A percentile compares a stretch with the other conserved stretches of the same genome.
phyloP scores from a whole-genome alignment of 768 basidiomycete genomes.

The Fibroporia radiculosa region DNA sequence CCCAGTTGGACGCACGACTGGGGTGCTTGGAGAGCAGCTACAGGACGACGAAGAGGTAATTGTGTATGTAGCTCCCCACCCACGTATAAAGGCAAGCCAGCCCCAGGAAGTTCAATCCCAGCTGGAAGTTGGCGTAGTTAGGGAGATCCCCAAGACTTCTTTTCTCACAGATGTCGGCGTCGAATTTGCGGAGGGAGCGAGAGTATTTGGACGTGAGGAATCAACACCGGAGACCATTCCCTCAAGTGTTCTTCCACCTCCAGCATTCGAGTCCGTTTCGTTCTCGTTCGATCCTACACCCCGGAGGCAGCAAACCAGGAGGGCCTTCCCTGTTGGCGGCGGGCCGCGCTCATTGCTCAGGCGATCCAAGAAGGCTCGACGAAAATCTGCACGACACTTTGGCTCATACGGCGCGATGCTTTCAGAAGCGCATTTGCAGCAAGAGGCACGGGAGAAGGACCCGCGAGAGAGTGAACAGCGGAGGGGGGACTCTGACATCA shows the following conservation, averaged over 20 bases:
- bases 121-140: not conserved
- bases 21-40: constrained; percentile 11
- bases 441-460: constrained; percentile 25
- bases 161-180: constrained; percentile 20
- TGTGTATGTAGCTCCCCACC: constrained; percentile 73
- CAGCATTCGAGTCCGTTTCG: constrained; percentile 16
- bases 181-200: not conserved
- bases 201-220: constrained; percentile 1
- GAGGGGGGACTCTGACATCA: constrained; percentile 58
- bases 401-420: constrained; percentile 46
- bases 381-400: constrained; percentile 26
- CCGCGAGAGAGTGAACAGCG: constrained; percentile 43
- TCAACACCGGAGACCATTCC: not conserved
- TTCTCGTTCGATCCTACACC: constrained; percentile 27
- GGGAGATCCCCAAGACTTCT: constrained; percentile 16
- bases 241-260: not conserved
- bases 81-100: constrained; percentile 28
- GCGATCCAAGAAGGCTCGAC: constrained; percentile 14
- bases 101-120: constrained; percentile 4
- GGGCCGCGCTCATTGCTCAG: constrained; percentile 23
- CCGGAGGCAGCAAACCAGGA: constrained; percentile 23
- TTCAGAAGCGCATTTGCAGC: constrained; percentile 43
- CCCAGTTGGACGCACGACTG: constrained; percentile 5
- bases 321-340: constrained; percentile 22
- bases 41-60: constrained; percentile 55